Conservation (phyloP, 208 protist species). For the Leptomonas seymouri region DNA sequence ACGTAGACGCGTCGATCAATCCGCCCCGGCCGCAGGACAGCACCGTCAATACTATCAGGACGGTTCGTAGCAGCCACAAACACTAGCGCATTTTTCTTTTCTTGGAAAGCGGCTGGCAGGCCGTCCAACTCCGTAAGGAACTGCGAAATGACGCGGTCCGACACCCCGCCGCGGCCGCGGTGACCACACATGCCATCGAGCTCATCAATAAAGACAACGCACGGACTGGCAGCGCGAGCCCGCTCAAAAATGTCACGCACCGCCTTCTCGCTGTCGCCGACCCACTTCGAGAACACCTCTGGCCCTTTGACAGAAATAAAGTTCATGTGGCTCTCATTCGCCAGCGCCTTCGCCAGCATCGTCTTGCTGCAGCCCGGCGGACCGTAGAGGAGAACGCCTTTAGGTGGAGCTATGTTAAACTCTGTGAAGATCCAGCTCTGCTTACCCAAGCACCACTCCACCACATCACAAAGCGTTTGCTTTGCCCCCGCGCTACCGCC, state of each 20-base stretch:
- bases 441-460: constrained; percentile 91
- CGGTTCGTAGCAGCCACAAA: constrained; percentile 95
- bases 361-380: constrained; percentile 99
- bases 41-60: constrained; percentile 89
- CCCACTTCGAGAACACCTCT: constrained; percentile 99
- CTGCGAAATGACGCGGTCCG: constrained; percentile 99
- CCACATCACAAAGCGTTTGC: constrained; percentile 85
- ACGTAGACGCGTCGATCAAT: constrained; percentile 95
- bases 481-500: constrained; percentile 95
- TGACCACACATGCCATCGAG: constrained; percentile 98
- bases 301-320: constrained; percentile 95
- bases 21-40: constrained; percentile 92
- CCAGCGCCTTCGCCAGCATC: constrained; percentile 98
- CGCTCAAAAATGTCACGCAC: constrained; percentile 97
- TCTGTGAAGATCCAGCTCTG: constrained; percentile 90
- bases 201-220: constrained; percentile 99
- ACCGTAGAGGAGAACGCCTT: constrained; percentile 97
- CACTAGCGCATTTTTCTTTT: constrained; percentile 88
- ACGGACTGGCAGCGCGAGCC: constrained; percentile 43
- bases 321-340: constrained; percentile 92
- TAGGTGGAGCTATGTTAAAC: constrained; percentile 93
- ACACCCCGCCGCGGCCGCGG: constrained; percentile 85
- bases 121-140: constrained; percentile 94
- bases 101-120: constrained; percentile 46
- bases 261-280: constrained; percentile 99